Percentiles rank a stretch among this genome's conserved stretches.
Evolutionary conservation across 257 asterid species (phyloP).

Genomic region (Solanum paucissectum): DNA sequence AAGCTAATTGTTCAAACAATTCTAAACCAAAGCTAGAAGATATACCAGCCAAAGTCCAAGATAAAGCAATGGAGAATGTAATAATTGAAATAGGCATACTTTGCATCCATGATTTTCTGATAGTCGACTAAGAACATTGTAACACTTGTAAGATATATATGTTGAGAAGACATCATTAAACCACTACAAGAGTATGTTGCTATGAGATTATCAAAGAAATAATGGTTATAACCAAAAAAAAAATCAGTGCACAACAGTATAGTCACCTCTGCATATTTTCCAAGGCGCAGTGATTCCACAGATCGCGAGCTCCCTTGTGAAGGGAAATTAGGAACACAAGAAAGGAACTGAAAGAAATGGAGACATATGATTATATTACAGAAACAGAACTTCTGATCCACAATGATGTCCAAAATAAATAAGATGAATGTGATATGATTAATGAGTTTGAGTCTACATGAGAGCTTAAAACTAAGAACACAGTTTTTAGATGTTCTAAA

Average conservation of each 20-base stretch:
- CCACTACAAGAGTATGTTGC: too few species aligned
- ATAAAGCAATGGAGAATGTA: neutral
- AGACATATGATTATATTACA: conserved; percentile 5
- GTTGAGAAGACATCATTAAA: too few species aligned
- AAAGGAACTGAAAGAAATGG: conserved; percentile 42
- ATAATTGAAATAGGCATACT: too few species aligned
- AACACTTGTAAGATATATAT: too few species aligned
- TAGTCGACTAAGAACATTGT: too few species aligned
- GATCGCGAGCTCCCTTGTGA: conserved; percentile 29
- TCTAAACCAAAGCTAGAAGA: neutral
- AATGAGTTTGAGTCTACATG: neutral
- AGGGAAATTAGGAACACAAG: conserved; percentile 65
- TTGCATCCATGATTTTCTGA: too few species aligned
- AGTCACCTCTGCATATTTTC: conserved; percentile 84
- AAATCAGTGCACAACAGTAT: neutral
- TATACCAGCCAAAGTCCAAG: neutral
- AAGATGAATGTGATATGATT: neutral
- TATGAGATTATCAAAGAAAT: too few species aligned
- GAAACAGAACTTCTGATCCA: neutral
- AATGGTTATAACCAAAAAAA: neutral
- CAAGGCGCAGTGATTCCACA: conserved; percentile 53
- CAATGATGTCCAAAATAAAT: neutral
- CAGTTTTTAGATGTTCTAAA: neutral
- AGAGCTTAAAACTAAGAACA: neutral
- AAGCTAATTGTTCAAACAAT: neutral